Evolutionary conservation across 192 early-diverging fungal species (phyloP), one percentile per base, ranked within the genome.

Genomic region (Coemansia sp.): DNA sequence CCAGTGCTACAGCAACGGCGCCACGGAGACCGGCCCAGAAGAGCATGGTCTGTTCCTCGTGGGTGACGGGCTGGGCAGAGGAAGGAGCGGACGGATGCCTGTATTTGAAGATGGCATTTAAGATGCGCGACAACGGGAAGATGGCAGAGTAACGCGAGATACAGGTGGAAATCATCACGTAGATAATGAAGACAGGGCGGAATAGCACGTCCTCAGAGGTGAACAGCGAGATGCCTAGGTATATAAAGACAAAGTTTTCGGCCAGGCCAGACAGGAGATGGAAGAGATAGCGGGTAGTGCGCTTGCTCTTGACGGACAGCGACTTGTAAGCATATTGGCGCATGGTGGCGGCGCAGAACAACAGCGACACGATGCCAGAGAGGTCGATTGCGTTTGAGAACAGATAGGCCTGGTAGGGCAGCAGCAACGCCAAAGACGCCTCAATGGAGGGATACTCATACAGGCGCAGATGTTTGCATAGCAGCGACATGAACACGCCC

Each of bases 241-340:
- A 97, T 50, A 98, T 94, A 69, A 97, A 98, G 63, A 97, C 90
- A 74, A 98, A 98, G 63, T 96, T 97, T 69, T 98, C 97, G 0
- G 93, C 90, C 25, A 98, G 82, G 57, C 95, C 92, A 0, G 92
- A 87, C 23, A 98, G 77, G n/a, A 97, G 89, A 25, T 92, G 87
- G 81, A 97, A 97, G 82, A 98, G 84, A 60, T 92, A 91, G 64
- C 90, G 90, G 31, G 93, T 95, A 2, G 95, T 93, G 26, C 88
- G 71, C 70, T 92, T 85, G 53, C 87, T 90, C 10, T 84, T 79
- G 16, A 76, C 59, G 9, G 90, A 91, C 88, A 98, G 88, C 74
- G 93, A 95, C 57, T 90, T 85, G 79, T 94, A 95, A 0, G 90
- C 91, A 69, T 98, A 98, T 65, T 97, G 97, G 65, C 94, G 94